Evolutionary conservation across 140 eudicot genomes (phyloP), one percentile per base, ranked within the genome.

Genomic region (Erigeron philadelphicus): DNA sequence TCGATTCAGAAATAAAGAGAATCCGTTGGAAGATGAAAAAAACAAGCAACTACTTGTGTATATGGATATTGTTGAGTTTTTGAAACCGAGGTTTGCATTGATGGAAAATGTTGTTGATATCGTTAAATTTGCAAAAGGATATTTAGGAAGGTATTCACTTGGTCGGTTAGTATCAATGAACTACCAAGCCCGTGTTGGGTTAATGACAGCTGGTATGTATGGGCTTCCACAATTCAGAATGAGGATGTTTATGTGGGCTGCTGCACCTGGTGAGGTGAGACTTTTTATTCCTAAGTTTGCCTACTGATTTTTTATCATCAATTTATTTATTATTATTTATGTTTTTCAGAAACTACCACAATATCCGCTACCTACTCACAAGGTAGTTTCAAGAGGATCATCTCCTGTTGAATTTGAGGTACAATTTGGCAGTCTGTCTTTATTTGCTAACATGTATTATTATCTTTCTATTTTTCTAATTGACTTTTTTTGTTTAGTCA

Each of bases 171-270:
- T 84, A 9, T 80, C 79, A 12, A 80, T 84, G 85, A 84, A 84
- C 41, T 84, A 84, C 35, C 88, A 84, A 59, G 81, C 85, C 0
- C 79, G 88, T 1, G 40, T 84, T 9, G 88, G 88, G 8, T 69
- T 84, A 54, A 84, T 84, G 83, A 79, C 70, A 17, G 88, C 88
- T 2, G 88, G 88, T 11, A 68, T 79, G 15, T 79, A 72, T 62
- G 81, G 82, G 38, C 79, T 73, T 7, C 83, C 97, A 1, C 95
- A 87, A 73, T 87, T 81, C 31, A 76, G 97, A 0, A 73, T 78
- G 84, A 80, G 97, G 0, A 79, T 90, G 61, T 90, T 90, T 67
- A 70, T 90, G 77, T 87, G 92, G 95, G 97, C 82, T 77, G 95
- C 95, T 4, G 78, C 61, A 40, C 70, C 85, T 10, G 55, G 48